Evolutionary conservation across 1,284 basidiomycete genomes (phyloP).

Genomic region (Porodaedalea pini): DNA sequence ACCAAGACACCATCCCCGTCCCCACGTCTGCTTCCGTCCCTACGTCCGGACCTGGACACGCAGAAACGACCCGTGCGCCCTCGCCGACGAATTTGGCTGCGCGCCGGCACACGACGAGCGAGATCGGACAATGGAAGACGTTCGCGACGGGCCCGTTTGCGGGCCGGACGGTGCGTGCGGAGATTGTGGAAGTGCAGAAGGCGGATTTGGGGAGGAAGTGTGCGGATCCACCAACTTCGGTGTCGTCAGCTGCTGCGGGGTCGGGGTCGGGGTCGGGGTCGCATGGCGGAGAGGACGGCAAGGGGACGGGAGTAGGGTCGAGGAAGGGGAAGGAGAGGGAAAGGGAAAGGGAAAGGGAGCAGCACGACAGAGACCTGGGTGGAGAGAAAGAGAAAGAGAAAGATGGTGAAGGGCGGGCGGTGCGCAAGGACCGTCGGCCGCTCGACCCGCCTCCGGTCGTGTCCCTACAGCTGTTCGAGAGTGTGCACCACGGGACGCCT

Average conservation of each 20-base stretch:
- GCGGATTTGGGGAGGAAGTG: constrained; percentile 65
- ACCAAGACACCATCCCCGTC: neutral
- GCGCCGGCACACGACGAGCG: constrained; percentile 13
- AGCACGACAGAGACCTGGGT: neutral
- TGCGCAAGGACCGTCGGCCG: constrained; percentile 47
- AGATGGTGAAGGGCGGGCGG: constrained; percentile 2
- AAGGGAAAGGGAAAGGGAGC: neutral
- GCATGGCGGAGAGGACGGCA: neutral
- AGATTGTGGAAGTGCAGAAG: constrained; percentile 59
- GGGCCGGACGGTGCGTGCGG: constrained; percentile 54
- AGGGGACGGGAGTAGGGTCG: neutral
- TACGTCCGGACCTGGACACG: neutral
- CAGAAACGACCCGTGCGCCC: neutral
- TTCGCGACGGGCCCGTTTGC: constrained; percentile 57
- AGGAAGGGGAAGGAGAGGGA: neutral
- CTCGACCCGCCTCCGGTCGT: constrained; percentile 65
- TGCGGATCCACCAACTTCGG: constrained; percentile 23
- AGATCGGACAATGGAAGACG: constrained; percentile 44
- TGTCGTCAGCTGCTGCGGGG: neutral
- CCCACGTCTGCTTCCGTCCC: neutral
- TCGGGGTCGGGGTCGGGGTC: constrained; percentile 19
- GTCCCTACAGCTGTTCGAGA: constrained; percentile 45
- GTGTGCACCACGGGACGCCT: constrained; percentile 40
- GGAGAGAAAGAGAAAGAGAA: neutral
- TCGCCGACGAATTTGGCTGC: constrained; percentile 5